Conservation (phyloP, 176 grass and related monocot genomes). For the Avena insularis region DNA sequence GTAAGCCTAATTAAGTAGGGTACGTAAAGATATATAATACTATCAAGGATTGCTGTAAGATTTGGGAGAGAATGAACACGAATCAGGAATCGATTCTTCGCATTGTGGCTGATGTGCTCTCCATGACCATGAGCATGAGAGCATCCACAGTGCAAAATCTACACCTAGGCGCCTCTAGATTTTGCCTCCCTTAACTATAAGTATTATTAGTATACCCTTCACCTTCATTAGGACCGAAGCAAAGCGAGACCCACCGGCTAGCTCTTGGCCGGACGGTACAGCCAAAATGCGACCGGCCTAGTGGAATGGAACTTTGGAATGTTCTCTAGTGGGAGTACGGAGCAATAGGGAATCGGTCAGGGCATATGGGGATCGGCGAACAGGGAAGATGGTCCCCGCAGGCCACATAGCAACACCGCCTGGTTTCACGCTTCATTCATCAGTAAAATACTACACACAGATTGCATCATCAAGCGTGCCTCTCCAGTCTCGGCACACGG, state of each 20-base stretch:
- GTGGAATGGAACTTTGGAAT: constrained; percentile 18
- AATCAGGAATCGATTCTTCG: neutral
- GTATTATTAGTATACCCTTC: too few species aligned
- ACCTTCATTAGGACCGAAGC: neutral
- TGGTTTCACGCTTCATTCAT: constrained; percentile 26
- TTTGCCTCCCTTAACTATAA: neutral
- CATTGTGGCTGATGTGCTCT: neutral
- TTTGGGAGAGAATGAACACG: neutral
- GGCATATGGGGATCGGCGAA: constrained; percentile 42
- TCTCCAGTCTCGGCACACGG: neutral
- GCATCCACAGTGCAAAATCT: neutral
- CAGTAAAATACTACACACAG: constrained; percentile 13
- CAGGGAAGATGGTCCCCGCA: constrained; percentile 32
- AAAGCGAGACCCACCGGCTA: constrained; percentile 17
- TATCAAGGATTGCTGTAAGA: too few species aligned
- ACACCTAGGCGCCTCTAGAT: neutral
- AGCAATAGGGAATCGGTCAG: neutral
- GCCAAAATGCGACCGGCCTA: constrained; percentile 22
- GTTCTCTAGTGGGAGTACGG: neutral
- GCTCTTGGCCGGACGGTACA: neutral
- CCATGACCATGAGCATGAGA: neutral
- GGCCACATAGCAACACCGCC: constrained; percentile 35
- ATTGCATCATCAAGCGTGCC: constrained; percentile 14
- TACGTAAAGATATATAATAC: too few species aligned
- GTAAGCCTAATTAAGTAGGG: neutral